Base-by-base conservation (phyloP, 75 land plant genomes). In the Selaginella moellendorffii region DNA sequence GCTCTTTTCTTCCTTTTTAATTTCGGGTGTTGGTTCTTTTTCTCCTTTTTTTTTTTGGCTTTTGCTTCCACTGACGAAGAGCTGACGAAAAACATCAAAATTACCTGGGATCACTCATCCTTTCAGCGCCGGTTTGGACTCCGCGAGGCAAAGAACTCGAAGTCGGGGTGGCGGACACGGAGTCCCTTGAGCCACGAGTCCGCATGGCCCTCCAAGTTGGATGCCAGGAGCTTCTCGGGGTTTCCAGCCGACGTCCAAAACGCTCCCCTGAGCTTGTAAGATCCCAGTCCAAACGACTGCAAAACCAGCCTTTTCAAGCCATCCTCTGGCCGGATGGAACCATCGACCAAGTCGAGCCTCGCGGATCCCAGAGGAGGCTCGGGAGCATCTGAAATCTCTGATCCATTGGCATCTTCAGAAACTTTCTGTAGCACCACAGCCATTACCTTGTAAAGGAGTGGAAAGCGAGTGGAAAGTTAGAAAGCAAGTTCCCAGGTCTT, bases 141-240 rank as follows among this genome's bases (percentile, higher is more conserved):
- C 46, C 46, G 5, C 46, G 5, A 5, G 46, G 46, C 46, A 72
- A 91, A 91, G 78, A 78, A 87, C 28, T 82, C 65, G 66, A 82
- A 91, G 70, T 91, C 97, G 24, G 80, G 93, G 66, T 91, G 97
- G 28, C 69, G 74, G 31, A 83, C 86, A 64, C 73, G 53, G 1
- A 91, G 74, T 62, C 87, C 88, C 78, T 81, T 87, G 63, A 91
- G 65, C 83, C 88, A 85, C 0, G 85, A 79, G 68, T 78, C 81
- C 0, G 97, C 97, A 61, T 83, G 78, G 63, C 77, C 74, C 0
- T 76, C 54, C 0, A 91, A 77, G 1, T 77, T 56, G 10, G 63
- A 51, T 24, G 83, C 65, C 68, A 64, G 77, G 21, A 72, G 73
- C 31, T 77, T 72, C 65, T 86, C 87, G 52, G 72, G 8, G 8